Evolutionary conservation across 257 asterid species (phyloP).

Genomic region (Ilex aquifolium): DNA sequence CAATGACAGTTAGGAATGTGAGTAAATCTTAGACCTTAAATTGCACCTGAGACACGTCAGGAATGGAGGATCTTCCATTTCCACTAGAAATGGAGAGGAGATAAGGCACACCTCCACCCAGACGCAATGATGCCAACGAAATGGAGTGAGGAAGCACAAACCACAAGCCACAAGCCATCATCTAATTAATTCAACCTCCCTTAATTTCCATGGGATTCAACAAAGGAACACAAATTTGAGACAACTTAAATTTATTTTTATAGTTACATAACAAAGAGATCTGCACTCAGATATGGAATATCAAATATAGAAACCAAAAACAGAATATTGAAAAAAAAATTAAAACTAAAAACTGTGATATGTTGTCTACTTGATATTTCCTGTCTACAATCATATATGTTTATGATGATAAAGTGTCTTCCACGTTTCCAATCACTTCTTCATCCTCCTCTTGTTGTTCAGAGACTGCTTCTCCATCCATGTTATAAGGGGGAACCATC

Average conservation of each 20-base stretch:
- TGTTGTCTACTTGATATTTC: conserved; percentile 14
- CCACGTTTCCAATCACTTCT: conserved; percentile 27
- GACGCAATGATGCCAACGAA: too few relatives aligned
- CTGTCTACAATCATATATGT: conserved; percentile 20
- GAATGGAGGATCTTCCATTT: too few relatives aligned
- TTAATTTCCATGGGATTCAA: too few relatives aligned
- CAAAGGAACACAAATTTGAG: too few relatives aligned
- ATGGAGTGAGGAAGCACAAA: too few relatives aligned
- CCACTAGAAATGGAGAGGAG: too few relatives aligned
- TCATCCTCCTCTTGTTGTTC: conserved; percentile 33
- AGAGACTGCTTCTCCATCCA: conserved; percentile 27
- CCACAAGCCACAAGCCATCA: too few relatives aligned
- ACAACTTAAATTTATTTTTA: neutral
- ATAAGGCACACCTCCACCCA: too few relatives aligned
- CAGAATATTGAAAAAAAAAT: neutral
- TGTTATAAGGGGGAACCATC: conserved; percentile 17
- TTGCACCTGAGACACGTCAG: too few relatives aligned
- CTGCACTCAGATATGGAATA: conserved; percentile 17
- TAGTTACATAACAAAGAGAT: conserved; percentile 23
- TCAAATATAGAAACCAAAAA: conserved; percentile 8
- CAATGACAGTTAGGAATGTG: too few relatives aligned
- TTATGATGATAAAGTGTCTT: conserved; percentile 20
- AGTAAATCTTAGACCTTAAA: too few relatives aligned
- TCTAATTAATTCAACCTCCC: too few relatives aligned
- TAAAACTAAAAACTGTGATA: conserved; percentile 6